Evolutionary conservation across 2,329 filamentous ascomycete genomes (phyloP), one percentile per base, ranked within the genome.

Genomic region (Zymoseptoria brevis): DNA sequence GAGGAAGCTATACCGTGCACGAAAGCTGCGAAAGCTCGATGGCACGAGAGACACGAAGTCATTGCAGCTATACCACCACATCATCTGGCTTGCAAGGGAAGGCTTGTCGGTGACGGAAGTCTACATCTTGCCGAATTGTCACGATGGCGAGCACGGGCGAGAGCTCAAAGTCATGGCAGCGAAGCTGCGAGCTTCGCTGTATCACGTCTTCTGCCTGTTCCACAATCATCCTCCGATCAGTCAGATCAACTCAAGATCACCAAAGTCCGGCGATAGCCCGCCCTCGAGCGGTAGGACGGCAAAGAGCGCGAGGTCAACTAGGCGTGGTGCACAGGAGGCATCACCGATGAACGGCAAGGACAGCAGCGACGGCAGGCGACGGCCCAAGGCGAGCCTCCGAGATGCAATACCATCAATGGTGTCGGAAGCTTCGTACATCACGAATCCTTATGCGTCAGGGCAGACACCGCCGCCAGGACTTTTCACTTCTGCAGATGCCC

Each of bases 141-240:
- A 89, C 87, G 82, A 89, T 90, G 58, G 86, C 81, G 66, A 87
- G 84, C 69, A 90, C 86, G 75, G 85, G 80, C 69, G 75, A 16
- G 92, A 96, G 73, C 84, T 96, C 59, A 92, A 91, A 70, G 92
- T 97, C 51, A 81, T 99, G 63, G 87, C 89, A 19, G 90, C 90
- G 72, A 99, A 97, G 75, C 81, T 99, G 13, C 87, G 90, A 61
- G 94, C 94, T 16, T 96, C 90, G 19, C 96, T 97, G 72, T 94
- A 95, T 68, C 93, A 99, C 76, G 90, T 99, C 65, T 96, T 96
- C 73, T 94, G 96, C 57, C 82, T 97, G 11, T 97, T 96, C 71
- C 90, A 96, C 77, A 96, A 96, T 75, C 85, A 90, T 56, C 93
- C 93, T 0, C 81, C 87, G 0, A 83, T 96, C 58, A 87, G 86